Conservation (phyloP, 176 grass and related monocot genomes). For the Elymus sibiricus region DNA sequence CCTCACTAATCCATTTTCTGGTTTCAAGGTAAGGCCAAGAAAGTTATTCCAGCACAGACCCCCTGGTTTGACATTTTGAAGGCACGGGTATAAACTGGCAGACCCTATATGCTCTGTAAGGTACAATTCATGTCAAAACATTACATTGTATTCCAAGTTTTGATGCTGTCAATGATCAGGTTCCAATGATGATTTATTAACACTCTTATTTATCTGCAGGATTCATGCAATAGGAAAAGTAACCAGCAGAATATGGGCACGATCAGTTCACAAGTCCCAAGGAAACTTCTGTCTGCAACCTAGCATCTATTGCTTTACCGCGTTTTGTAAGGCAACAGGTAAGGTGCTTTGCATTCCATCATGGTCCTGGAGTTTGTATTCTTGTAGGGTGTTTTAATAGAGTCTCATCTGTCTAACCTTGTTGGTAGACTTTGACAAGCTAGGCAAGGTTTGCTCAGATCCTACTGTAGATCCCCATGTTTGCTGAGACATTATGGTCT, state of each 20-base stretch:
- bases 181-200: constrained; percentile 13
- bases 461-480: neutral
- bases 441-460: constrained; percentile 70
- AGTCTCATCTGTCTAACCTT: constrained; percentile 91
- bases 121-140: too few species aligned
- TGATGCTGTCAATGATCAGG: neutral
- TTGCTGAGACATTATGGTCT: too few species aligned
- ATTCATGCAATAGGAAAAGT: constrained; percentile 98
- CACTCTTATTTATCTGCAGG: constrained; percentile 41
- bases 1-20: constrained; percentile 1
- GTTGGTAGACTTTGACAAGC: constrained; percentile 93
- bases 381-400: constrained; percentile 62
- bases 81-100: constrained; percentile 94
- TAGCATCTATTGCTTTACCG: constrained; percentile 95
- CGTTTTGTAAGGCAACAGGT: constrained; percentile 96
- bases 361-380: neutral
- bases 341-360: neutral
- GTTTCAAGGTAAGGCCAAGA: constrained; percentile 89
- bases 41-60: constrained; percentile 76
- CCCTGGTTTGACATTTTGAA: constrained; percentile 99
- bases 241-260: constrained; percentile 96
- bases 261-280: constrained; percentile 81
- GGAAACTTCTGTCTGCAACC: constrained; percentile 89
- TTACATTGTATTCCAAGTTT: neutral
- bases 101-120: constrained; percentile 99